phyloP scores from a whole-genome alignment of 148 eudicot species.

The Silene latifolia region DNA sequence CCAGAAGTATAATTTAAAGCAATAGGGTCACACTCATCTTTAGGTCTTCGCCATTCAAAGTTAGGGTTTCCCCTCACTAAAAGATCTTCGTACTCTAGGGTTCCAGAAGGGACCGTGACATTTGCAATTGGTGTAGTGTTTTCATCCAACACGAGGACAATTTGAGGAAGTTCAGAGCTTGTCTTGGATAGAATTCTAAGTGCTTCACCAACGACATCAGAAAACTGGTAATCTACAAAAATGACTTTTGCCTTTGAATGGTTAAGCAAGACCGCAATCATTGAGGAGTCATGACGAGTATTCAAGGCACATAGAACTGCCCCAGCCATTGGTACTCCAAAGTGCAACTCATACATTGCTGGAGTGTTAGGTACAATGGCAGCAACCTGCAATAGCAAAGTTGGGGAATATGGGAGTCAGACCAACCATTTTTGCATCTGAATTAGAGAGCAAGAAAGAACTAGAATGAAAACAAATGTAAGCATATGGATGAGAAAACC shows the following conservation, averaged over 20 bases:
- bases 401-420: neutral
- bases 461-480: neutral
- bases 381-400: conserved; percentile 46
- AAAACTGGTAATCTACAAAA: conserved; percentile 41
- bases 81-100: conserved; percentile 47
- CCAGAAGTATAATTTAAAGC: conserved; percentile 74
- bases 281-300: conserved; percentile 58
- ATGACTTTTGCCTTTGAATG: conserved; percentile 65
- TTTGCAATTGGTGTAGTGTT: conserved; percentile 3
- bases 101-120: conserved; percentile 6
- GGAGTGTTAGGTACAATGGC: conserved; percentile 69
- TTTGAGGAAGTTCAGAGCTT: conserved; percentile 38
- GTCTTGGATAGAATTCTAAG: conserved; percentile 28
- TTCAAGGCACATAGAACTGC: conserved; percentile 68
- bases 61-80: conserved; percentile 40
- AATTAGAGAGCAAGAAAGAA: too few relatives aligned
- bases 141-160: conserved; percentile 42
- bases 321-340: conserved; percentile 82
- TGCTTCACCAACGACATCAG: conserved; percentile 26
- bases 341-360: conserved; percentile 72
- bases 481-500: neutral
- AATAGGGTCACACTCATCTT: conserved; percentile 71
- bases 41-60: conserved; percentile 47
- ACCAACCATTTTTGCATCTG: neutral
- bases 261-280: conserved; percentile 51